Base-by-base conservation (phyloP, 805 yeast species). In the Ogataea kodamae region DNA sequence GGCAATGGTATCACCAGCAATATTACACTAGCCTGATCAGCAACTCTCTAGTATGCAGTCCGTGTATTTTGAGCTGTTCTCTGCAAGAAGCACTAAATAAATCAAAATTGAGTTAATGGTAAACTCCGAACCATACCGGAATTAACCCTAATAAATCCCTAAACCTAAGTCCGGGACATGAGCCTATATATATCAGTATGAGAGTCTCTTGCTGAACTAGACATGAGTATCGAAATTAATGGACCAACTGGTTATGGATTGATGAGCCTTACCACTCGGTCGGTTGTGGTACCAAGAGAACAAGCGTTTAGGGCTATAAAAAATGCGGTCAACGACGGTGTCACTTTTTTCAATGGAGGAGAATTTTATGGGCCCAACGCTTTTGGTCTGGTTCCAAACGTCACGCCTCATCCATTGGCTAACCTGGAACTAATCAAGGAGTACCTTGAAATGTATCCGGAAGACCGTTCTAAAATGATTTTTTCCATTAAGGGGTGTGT, bases 191-290 rank as follows among this genome's bases (percentile, higher is more conserved):
- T 7, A 18, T 18, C 7, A 9, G 9, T 18, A 7, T 7, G 7
- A 7, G 9, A 22, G n/a, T 22, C 25, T 7, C n/a, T 22, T 7
- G 7, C 21, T 18, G 21, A 9, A 7, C 9, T 18, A 7, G 9
- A 18, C 21, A 18, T 18, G 21, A 7, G 9, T 18, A 7, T 9
- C 9, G 7, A 7, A 14, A 26, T 26, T 13, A 26, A 26, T 17
- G 54, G 54, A 11, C 49, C 48, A 22, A 62, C 64, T 36, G 95
- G 95, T 27, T 76, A 72, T 45, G 96, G 96, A 26, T 68, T 86
- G 40, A 86, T 88, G 96, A 73, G 81, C 37, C 66, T 84, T 54
- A 83, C 96, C 1, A 76, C 83, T 84, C 67, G 70, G 22, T 72
- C 79, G 0, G 54, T 49, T 0, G 85, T 83, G 18, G 56, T 71